Conservation (phyloP, 2,329 filamentous ascomycete genomes). For the Calonectria honghensis region DNA sequence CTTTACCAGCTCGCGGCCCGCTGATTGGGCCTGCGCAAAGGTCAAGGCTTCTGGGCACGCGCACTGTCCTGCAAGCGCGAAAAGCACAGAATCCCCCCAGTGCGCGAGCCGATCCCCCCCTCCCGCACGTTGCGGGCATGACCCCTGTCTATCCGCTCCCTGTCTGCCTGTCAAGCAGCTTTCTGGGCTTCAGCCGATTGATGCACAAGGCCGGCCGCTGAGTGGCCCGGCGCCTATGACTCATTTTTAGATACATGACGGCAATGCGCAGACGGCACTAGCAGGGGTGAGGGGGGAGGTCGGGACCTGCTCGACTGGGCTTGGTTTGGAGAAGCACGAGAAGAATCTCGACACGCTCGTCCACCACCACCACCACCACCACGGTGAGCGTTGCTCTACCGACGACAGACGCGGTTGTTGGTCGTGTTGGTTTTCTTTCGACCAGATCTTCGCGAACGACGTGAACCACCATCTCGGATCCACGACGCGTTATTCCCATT, state of each 20-base stretch:
- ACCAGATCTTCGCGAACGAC: slow-evolving; percentile 23
- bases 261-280: slow-evolving; percentile 31
- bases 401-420: slow-evolving; percentile 40
- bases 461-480: slow-evolving; percentile 23
- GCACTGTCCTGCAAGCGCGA: slow-evolving; percentile 30
- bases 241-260: slow-evolving; percentile 57
- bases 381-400: slow-evolving; percentile 38
- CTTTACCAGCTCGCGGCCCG: background rate
- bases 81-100: slow-evolving; percentile 32
- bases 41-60: background rate
- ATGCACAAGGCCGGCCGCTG: slow-evolving; percentile 57
- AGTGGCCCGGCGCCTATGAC: slow-evolving; percentile 59
- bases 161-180: slow-evolving; percentile 41
- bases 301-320: slow-evolving; percentile 27
- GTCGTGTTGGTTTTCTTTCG: slow-evolving; percentile 9
- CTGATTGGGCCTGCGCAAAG: background rate
- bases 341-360: slow-evolving; percentile 29
- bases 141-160: slow-evolving; percentile 15
- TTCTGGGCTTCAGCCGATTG: slow-evolving; percentile 55
- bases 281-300: slow-evolving; percentile 3
- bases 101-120: slow-evolving; percentile 38
- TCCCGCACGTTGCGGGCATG: slow-evolving; percentile 36
- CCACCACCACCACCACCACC: slow-evolving; percentile 12
- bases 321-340: slow-evolving; percentile 12
- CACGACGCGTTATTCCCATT: slow-evolving; percentile 19